Percentiles rank a stretch among this genome's conserved stretches.
These are phyloP conservation scores for Lyophyllum decastes DNA, from an alignment of 768 basidiomycete genomes.

Conservation along the genomic window DNA sequence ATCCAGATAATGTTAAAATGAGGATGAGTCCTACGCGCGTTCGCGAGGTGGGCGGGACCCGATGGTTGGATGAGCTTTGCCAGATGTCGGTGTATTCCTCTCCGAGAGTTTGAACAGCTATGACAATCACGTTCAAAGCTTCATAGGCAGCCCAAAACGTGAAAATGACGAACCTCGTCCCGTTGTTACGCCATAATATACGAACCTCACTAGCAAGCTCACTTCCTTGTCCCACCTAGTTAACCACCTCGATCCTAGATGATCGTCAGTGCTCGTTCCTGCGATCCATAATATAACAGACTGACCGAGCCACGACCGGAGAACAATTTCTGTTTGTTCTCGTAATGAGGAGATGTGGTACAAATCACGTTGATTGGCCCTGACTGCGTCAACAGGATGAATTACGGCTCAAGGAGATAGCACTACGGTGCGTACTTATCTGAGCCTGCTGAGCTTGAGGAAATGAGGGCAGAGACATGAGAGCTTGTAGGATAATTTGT, in stretches of 20 bases:
- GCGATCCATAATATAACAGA: slow-evolving; percentile 1
- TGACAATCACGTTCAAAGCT: neutral
- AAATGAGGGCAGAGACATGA: slow-evolving; percentile 46
- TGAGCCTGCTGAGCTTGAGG: slow-evolving; percentile 84
- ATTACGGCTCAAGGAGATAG: slow-evolving; percentile 10
- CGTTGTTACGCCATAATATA: slow-evolving; percentile 75
- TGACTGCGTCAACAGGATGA: slow-evolving; percentile 46
- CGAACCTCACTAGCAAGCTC: slow-evolving; percentile 63
- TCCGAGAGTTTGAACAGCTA: slow-evolving; percentile 83
- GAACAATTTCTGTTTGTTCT: slow-evolving; percentile 73
- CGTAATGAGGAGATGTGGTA: slow-evolving; percentile 75
- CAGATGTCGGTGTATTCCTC: slow-evolving; percentile 90
- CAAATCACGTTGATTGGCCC: slow-evolving; percentile 82
- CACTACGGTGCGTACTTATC: slow-evolving; percentile 58
- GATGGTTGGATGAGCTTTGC: slow-evolving; percentile 42
- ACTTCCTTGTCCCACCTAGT: slow-evolving; percentile 82
- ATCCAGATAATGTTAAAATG: slow-evolving; percentile 66
- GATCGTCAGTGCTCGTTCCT: slow-evolving; percentile 4
- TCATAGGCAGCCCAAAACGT: neutral
- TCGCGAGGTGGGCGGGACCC: slow-evolving; percentile 43
- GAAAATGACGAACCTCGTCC: slow-evolving; percentile 57
- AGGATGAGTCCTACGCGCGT: slow-evolving; percentile 58
- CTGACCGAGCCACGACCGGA: slow-evolving; percentile 79
- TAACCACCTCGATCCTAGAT: slow-evolving; percentile 76
- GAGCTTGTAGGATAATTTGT: no score